Base-by-base conservation (phyloP, 768 basidiomycete genomes). In the Postia placenta region DNA sequence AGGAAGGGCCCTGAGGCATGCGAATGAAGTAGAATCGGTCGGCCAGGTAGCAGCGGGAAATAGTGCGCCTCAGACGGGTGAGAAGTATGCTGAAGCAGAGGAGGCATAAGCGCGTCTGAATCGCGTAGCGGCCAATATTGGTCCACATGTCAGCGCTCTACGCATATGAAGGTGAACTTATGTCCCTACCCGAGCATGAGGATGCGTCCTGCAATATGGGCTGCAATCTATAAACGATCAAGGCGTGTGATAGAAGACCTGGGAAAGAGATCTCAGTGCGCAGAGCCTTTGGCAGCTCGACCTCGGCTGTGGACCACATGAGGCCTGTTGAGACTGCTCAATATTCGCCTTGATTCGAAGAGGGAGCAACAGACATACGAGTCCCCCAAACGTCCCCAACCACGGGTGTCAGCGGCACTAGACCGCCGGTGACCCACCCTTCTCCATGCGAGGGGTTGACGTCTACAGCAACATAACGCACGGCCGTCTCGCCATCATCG, bases 1-100 rank as follows among this genome's bases (percentile, higher is more conserved):
- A 84, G 67, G 59, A 81, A 92, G 0, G 91, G 87, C 2, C 80
- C 87, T 5, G 72, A 65, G 5, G 75, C 64, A 61, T 92, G 86
- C 0, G 83, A 78, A 61, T 91, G 87, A 11, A 90, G 70, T n/a
- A 78, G 66, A 33, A 75, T 71, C 3, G 67, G 68, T 33, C 67
- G 70, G 17, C 40, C 25, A 0, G 60, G 61, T 41, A 57, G 60
- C 9, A 87, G 69, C 25, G 81, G 76, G 62, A 78, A 80, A 56
- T 87, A 87, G 59, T 89, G 82, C 0, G 78, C 77, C 66, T 91
- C 89, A 9, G 73, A 65, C 1, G 69, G 60, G 43, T 75, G 69
- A 0, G 87, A 81, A 0, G 70, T 70, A 50, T 91, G 84, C 25
- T 75, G 66, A 11, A 92, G 67, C n/a, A 92, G 66, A 2, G 88